Evolutionary conservation across 345 rosid genomes (phyloP).

Genomic region (Salix caprea): DNA sequence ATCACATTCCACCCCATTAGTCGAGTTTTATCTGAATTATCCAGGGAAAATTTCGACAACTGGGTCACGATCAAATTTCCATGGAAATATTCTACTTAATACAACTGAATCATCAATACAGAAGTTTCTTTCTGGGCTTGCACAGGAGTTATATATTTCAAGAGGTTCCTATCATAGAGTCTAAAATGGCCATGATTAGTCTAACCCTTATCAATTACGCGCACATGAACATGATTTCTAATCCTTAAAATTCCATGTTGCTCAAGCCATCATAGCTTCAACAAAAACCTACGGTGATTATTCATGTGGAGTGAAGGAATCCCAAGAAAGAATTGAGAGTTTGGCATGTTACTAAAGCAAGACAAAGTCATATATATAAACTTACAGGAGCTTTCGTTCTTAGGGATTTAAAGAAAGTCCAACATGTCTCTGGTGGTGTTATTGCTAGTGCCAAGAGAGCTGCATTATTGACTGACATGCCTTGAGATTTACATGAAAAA

Average conservation of each 20-base stretch:
- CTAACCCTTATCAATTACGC: slow-evolving; percentile 19
- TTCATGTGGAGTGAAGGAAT: slow-evolving; percentile 26
- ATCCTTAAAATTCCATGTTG: slow-evolving; percentile 14
- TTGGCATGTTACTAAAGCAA: slow-evolving; percentile 84
- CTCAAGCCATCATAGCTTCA: slow-evolving; percentile 4
- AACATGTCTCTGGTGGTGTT: slow-evolving; percentile 16
- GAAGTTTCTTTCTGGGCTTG: background rate
- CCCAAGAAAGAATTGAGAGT: slow-evolving; percentile 39
- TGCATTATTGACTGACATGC: slow-evolving; percentile 35
- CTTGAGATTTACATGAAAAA: slow-evolving; percentile 33
- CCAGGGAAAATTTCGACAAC: background rate
- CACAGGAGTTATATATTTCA: background rate
- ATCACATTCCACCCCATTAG: slow-evolving; percentile 20
- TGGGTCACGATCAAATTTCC: background rate
- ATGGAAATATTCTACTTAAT: background rate
- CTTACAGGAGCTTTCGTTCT: slow-evolving; percentile 36
- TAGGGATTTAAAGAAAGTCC: slow-evolving; percentile 43
- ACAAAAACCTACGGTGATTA: slow-evolving; percentile 1
- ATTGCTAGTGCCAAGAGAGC: slow-evolving; percentile 10
- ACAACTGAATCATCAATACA: background rate
- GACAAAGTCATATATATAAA: slow-evolving; percentile 43
- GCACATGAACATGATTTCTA: slow-evolving; percentile 9
- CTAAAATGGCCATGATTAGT: slow-evolving; percentile 25
- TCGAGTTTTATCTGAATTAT: background rate
- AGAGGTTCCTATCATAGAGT: slow-evolving; percentile 2